Percentiles rank a stretch among this genome's conserved stretches.
Evolutionary conservation across 495 filamentous ascomycete species (phyloP).

Genomic region (Chaetomium fimeti): DNA sequence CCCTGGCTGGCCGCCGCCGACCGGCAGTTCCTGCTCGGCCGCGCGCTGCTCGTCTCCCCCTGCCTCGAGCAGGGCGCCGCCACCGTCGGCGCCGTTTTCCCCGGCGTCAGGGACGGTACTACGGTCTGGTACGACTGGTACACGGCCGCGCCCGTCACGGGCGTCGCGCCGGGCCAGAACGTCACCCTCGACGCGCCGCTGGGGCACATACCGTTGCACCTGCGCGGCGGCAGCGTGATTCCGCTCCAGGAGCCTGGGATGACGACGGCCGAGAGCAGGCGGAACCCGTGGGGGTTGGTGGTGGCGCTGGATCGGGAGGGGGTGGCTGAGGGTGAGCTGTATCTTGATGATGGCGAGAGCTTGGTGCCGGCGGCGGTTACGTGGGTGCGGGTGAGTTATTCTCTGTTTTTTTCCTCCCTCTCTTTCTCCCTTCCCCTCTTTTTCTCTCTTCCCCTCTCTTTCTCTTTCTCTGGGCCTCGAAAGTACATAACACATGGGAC

Average conservation of each 20-base stretch:
- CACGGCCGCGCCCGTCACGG: conserved; percentile 51
- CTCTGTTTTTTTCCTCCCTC: not conserved
- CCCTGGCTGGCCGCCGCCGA: conserved; percentile 65
- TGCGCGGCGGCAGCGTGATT: conserved; percentile 68
- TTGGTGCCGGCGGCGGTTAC: conserved; percentile 57
- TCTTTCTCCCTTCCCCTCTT: not conserved
- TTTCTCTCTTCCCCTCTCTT: not conserved
- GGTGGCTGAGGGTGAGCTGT: conserved; percentile 63
- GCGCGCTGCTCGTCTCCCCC: conserved; percentile 67
- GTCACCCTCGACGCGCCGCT: conserved; percentile 72
- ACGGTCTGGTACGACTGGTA: conserved; percentile 85
- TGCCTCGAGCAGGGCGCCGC: conserved; percentile 65
- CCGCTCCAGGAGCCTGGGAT: conserved; percentile 69
- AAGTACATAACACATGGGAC: not conserved
- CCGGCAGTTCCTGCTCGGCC: conserved; percentile 75
- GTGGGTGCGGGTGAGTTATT: conserved; percentile 51
- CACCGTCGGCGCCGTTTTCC: conserved; percentile 73
- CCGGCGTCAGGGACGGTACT: conserved; percentile 52
- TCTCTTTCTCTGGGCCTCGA: not conserved
- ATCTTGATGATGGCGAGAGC: conserved; percentile 83
- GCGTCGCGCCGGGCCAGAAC: conserved; percentile 58
- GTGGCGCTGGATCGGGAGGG: conserved; percentile 59
- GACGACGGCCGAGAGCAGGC: conserved; percentile 63
- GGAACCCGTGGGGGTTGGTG: conserved; percentile 68
- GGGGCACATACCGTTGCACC: conserved; percentile 74